Base-by-base conservation (phyloP, 2,329 filamentous ascomycete species). In the Diplocarpon rosae region DNA sequence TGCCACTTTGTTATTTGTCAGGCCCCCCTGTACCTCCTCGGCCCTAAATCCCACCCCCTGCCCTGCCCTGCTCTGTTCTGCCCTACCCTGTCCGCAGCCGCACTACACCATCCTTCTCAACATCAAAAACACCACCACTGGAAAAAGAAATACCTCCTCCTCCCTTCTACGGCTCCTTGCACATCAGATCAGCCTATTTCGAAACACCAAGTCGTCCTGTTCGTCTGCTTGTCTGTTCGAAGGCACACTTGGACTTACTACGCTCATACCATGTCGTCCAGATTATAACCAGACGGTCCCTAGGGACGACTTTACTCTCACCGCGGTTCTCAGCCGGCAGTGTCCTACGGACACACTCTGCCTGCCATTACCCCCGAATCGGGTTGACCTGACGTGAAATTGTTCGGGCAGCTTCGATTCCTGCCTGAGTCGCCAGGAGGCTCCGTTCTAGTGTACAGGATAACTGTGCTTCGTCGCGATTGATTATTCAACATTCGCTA, bases 241-340 rank as follows among this genome's bases (percentile, higher is more conserved):
- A 48, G 47, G 48, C 48, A 46, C 47, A 47, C 43, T 46, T 50
- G 54, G 55, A 59, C 55, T 35, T 50, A 37, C 33, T 39, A 33
- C 29, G 42, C 46, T 56, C 32, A 29, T 45, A 57, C 35, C 15
- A 64, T 64, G 62, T 58, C 51, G 31, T 51, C 47, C 39, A 45
- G 45, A 49, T 65, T 64, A 65, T 66, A 66, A 61, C 62, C 57
- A 39, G 48, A 59, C 65, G 56, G 67, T 70, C 66, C 67, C 59
- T 63, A 67, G 66, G 67, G 67, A 69, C 67, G 63, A 63, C 54
- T 51, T 46, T 32, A 44, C 47, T n/a, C n/a, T n/a, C n/a, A n/a
- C n/a, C n/a, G 46, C 37, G 50, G 48, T 43, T 48, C 50, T 53
- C 54, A 32, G 9, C 30, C 30, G 4, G 4, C n/a, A 14, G 30